phyloP scores from a whole-genome alignment of 73 alveolate species.

The Symbiodinium natans region DNA sequence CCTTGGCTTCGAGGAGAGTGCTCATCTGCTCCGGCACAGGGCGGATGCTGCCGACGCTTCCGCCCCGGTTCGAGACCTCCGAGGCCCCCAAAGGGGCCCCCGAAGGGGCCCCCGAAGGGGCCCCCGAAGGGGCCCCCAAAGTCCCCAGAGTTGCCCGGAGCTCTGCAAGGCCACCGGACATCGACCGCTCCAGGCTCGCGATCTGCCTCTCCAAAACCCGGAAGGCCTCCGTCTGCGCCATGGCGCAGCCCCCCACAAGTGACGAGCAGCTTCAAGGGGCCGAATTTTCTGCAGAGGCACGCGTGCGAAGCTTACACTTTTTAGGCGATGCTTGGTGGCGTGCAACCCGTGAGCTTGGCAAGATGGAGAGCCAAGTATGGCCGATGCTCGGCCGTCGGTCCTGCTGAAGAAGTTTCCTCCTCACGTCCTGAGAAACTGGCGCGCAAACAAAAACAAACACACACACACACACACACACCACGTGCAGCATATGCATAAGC shows the following conservation, averaged over 20 bases:
- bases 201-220: not conserved
- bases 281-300: not conserved
- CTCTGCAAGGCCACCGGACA: not conserved
- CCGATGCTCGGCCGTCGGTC: not conserved
- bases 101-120: too few species aligned
- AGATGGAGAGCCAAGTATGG: too few species aligned
- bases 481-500: too few species aligned
- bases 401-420: not conserved
- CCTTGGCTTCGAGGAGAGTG: not conserved
- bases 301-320: conserved; percentile 19
- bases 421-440: not conserved
- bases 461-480: too few species aligned
- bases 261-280: not conserved
- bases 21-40: not conserved
- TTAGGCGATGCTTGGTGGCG: not conserved
- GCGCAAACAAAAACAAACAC: too few species aligned
- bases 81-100: too few species aligned
- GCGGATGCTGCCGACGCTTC: too few species aligned
- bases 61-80: not conserved
- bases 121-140: not conserved
- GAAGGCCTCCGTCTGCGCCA: not conserved
- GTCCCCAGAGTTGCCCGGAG: not conserved
- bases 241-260: not conserved
- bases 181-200: conserved; percentile 1
- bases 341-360: too few species aligned